Conservation (phyloP, 352 stramenopile genomes). For the Phytophthora aleatoria region DNA sequence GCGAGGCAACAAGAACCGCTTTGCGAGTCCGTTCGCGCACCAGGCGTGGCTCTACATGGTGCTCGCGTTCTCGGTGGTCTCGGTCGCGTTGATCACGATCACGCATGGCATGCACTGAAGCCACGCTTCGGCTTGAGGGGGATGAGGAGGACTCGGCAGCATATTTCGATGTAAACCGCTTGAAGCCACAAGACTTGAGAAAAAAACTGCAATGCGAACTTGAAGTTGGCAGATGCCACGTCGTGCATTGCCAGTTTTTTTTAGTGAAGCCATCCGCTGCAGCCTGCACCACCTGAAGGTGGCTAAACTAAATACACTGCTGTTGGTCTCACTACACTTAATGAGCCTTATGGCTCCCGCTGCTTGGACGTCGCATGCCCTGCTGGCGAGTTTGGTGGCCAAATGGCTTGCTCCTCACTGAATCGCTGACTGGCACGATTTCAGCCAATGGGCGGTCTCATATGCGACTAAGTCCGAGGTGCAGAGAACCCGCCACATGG, state of each 20-base stretch:
- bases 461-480: conserved; percentile 19
- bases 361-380: too few relatives aligned
- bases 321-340: neutral
- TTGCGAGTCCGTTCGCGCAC: conserved; percentile 75
- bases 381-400: too few relatives aligned
- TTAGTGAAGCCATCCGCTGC: neutral
- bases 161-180: conserved; percentile 13
- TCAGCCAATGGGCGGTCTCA: conserved; percentile 21
- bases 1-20: conserved; percentile 58
- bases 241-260: neutral
- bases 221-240: conserved; percentile 13
- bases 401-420: neutral
- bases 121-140: neutral
- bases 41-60: conserved; percentile 74
- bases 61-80: conserved; percentile 58
- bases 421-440: conserved; percentile 9
- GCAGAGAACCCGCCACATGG: conserved; percentile 13
- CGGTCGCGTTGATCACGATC: conserved; percentile 76
- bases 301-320: conserved; percentile 1
- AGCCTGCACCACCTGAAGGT: neutral
- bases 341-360: too few relatives aligned
- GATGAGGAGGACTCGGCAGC: neutral
- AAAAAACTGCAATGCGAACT: conserved; percentile 9
- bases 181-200: neutral
- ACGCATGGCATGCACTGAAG: conserved; percentile 55